Conservation (phyloP, 2,329 filamentous ascomycete genomes). For the Apiospora phragmitis region DNA sequence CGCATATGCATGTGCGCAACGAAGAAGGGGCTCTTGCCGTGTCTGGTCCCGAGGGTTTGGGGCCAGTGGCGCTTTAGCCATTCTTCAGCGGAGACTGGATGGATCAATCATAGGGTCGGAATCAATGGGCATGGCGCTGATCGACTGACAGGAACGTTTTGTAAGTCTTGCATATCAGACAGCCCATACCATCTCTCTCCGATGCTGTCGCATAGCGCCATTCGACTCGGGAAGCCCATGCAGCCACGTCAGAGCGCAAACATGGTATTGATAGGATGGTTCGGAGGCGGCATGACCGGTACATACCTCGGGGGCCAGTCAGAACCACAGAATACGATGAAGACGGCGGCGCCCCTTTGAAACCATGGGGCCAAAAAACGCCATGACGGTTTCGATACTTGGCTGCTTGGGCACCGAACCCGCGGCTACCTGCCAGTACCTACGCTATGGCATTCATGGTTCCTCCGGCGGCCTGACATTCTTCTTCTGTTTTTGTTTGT, state of each 20-base stretch:
- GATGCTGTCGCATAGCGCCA: constrained; percentile 15
- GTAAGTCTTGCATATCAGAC: constrained; percentile 6
- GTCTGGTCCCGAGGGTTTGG: not conserved
- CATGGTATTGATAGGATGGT: constrained; percentile 5
- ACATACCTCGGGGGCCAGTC: not conserved
- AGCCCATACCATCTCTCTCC: constrained; percentile 17
- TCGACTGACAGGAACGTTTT: constrained; percentile 6
- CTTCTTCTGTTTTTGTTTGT: not conserved
- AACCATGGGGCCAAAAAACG: not conserved
- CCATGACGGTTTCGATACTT: not conserved
- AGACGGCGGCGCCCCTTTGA: not conserved
- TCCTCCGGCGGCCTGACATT: not conserved
- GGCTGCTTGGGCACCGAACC: not conserved
- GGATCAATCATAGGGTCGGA: not conserved
- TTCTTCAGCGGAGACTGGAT: not conserved
- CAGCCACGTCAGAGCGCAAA: constrained; percentile 5
- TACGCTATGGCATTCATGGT: not conserved
- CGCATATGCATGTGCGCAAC: not conserved
- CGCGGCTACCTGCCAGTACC: not conserved
- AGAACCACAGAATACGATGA: not conserved
- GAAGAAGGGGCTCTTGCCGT: not conserved
- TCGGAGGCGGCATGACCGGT: not conserved
- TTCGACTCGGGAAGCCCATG: constrained; percentile 14
- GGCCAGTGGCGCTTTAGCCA: constrained; percentile 1
- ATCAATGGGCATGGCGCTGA: not conserved